Percentiles rank a stretch among this genome's conserved stretches.
Evolutionary conservation across 768 basidiomycete genomes (phyloP).

Genomic region (Pulveroboletus sp.): DNA sequence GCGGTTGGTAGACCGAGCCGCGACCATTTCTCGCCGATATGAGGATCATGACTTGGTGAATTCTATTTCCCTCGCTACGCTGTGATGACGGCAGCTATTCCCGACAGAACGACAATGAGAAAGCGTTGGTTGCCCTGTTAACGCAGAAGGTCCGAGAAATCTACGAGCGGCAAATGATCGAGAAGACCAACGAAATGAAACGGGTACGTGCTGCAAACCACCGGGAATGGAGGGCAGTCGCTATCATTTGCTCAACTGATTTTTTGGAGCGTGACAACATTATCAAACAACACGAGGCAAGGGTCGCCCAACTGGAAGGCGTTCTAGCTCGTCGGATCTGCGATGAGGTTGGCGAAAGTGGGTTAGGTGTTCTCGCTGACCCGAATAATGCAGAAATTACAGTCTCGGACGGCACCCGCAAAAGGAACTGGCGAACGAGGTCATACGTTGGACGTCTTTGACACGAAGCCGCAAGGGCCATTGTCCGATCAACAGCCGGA

Average conservation of each 20-base stretch:
- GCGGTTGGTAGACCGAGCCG: conserved; percentile 26
- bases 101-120: conserved; percentile 45
- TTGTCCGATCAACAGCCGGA: conserved; percentile 14
- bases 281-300: conserved; percentile 40
- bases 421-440: conserved; percentile 13
- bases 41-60: conserved; percentile 44
- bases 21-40: conserved; percentile 36
- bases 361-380: conserved; percentile 14
- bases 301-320: conserved; percentile 43
- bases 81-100: conserved; percentile 12
- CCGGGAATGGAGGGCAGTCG: conserved; percentile 1
- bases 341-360: conserved; percentile 24
- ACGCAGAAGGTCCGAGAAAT: conserved; percentile 41
- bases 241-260: conserved; percentile 1
- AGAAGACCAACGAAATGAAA: conserved; percentile 53
- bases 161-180: conserved; percentile 50
- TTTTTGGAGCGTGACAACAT: conserved; percentile 43
- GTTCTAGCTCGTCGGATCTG: conserved; percentile 42
- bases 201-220: conserved; percentile 33
- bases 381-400: conserved; percentile 5
- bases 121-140: conserved; percentile 42
- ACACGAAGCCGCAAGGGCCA: conserved; percentile 7
- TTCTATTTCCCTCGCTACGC: conserved; percentile 4
- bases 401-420: conserved; percentile 9
- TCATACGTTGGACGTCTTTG: conserved; percentile 8